Base-by-base conservation (phyloP, 306 rosid species). In the Cucurbita pepo region DNA sequence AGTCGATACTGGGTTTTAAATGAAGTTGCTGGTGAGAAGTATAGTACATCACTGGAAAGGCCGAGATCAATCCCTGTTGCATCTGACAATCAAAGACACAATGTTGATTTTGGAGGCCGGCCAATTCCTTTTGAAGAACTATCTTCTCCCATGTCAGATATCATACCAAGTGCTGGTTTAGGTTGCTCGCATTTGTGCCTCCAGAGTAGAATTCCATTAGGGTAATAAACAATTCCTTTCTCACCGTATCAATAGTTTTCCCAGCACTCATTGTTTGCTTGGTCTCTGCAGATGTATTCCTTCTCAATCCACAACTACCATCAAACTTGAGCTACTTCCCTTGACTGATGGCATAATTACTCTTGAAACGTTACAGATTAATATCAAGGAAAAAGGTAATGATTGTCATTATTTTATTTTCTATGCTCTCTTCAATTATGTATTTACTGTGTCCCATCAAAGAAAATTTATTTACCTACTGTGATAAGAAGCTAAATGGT, bases 191-290 rank as follows among this genome's bases (percentile, higher is more conserved):
- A 95, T 83, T 80, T 91, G 77, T 95, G 99, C 96, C 83, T 95
- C 75, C 99, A 91, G 73, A 95, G 99, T 82, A 89, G 90, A 89
- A 90, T 91, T 83, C 99, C 97, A 62, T 86, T 95, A 16, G 96
- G 99, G 99, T 95, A 89, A 76, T 69, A 81, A 44, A 38, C 51
- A 53, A 61, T 65, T 63, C 58, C n/a, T 43, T n/a, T 30, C 19
- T 1, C 37, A 40, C 40, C 56, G 56, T 8, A 56, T 14, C 36
- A 65, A 59, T 50, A 11, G 77, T 74, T 58, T 69, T 76, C 48
- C 38, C 56, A 16, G 57, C 80, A 67, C 11, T 76, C 60, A 75
- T 62, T 71, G 57, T 63, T 77, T 54, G 47, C 72, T 59, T 76
- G 60, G 76, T 69, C 36, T 14, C 72, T 74, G 64, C 87, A 95